Evolutionary conservation across 2,329 filamentous ascomycete genomes (phyloP).

Genomic region (Pezicula carpinea): DNA sequence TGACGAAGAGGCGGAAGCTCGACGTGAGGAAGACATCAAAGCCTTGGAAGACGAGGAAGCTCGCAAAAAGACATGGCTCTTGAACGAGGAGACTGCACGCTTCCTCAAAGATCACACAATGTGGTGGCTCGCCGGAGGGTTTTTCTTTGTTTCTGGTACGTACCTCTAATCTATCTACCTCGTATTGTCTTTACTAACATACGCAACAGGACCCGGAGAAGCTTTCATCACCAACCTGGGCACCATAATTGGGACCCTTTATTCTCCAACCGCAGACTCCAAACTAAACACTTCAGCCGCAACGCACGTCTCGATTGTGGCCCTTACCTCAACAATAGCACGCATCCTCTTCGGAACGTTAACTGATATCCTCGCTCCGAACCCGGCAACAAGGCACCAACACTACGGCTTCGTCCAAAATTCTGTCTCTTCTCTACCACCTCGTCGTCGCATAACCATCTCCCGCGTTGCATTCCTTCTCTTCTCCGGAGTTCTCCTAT

Average conservation of each 20-base stretch:
- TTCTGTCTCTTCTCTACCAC: slow-evolving; percentile 32
- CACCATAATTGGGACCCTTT: slow-evolving; percentile 84
- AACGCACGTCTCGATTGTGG: slow-evolving; percentile 90
- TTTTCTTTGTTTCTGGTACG: slow-evolving; percentile 66
- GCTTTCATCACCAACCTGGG: slow-evolving; percentile 97
- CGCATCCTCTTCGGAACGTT: slow-evolving; percentile 85
- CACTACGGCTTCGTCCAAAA: slow-evolving; percentile 22
- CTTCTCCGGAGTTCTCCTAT: slow-evolving; percentile 68
- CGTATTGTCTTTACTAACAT: background rate
- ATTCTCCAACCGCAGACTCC: slow-evolving; percentile 46
- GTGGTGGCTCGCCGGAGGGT: slow-evolving; percentile 90
- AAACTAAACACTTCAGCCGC: slow-evolving; percentile 56
- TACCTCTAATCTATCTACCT: background rate
- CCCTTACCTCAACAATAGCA: slow-evolving; percentile 83
- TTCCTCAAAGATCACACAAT: slow-evolving; percentile 89
- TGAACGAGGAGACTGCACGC: slow-evolving; percentile 83
- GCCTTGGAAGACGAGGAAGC: slow-evolving; percentile 40
- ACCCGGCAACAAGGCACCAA: slow-evolving; percentile 38
- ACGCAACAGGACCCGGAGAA: slow-evolving; percentile 78
- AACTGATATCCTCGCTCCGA: slow-evolving; percentile 74
- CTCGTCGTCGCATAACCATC: slow-evolving; percentile 46
- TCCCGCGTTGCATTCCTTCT: slow-evolving; percentile 80
- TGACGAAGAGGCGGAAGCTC: slow-evolving; percentile 40
- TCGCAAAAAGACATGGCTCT: slow-evolving; percentile 80
- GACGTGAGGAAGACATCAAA: slow-evolving; percentile 16